A percentile compares a stretch with the other conserved stretches of the same genome.
Evolutionary conservation across 108 stramenopile genomes (phyloP).

Genomic region (Cyclotella atomus): DNA sequence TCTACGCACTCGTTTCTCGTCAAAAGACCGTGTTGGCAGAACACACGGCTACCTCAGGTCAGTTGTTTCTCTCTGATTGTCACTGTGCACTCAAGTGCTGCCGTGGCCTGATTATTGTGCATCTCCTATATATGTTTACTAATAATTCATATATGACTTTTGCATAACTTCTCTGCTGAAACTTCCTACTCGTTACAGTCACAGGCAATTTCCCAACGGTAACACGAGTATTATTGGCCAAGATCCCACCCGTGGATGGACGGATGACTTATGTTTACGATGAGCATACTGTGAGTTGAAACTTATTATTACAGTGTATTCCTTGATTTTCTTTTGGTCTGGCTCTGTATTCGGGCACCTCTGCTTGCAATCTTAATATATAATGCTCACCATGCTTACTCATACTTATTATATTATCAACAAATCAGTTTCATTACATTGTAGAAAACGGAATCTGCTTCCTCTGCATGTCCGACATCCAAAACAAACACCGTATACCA

Average conservation of each 20-base stretch:
- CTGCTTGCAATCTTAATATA: not conserved
- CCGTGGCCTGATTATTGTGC: too few species aligned
- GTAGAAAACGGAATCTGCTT: constrained; percentile 92
- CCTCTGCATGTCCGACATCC: constrained; percentile 95
- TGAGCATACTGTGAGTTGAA: constrained; percentile 40
- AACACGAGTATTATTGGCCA: constrained; percentile 93
- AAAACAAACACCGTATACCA: constrained; percentile 89
- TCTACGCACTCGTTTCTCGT: constrained; percentile 96
- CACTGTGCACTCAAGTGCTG: too few species aligned
- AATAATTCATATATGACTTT: not conserved
- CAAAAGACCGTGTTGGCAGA: constrained; percentile 97
- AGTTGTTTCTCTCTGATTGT: too few species aligned
- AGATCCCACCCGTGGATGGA: constrained; percentile 90
- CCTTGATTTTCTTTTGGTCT: not conserved
- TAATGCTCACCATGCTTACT: not conserved
- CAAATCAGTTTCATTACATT: constrained; percentile 90
- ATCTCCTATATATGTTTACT: not conserved
- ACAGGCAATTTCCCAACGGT: constrained; percentile 99
- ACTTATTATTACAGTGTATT: too few species aligned
- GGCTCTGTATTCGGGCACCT: not conserved
- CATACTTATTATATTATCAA: not conserved
- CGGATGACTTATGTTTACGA: constrained; percentile 85
- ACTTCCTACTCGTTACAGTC: constrained; percentile 48
- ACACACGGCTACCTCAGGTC: constrained; percentile 89
- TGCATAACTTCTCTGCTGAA: not conserved